Evolutionary conservation across 139 green algal species (phyloP), one percentile per base, ranked within the genome.

Genomic region (Nannochloris sp.): DNA sequence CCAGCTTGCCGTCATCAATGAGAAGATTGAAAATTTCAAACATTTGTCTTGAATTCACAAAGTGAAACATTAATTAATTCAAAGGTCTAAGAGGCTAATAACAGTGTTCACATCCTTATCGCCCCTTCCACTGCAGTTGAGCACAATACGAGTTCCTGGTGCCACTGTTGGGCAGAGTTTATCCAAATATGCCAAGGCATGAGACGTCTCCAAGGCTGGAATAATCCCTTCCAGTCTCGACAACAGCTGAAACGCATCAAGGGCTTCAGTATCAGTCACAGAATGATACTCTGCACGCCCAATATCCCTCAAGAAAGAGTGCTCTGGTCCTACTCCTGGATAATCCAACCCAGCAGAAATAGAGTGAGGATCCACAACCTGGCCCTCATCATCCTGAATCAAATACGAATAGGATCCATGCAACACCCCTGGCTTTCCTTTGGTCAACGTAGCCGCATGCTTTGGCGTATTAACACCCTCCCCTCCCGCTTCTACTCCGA

Each of bases 301-400:
- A 20, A 90, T 69, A 53, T 99, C 93, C 73, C 90, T 95, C n/a
- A 99, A 79, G 83, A 96, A 98, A 57, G 84, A 84, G 82, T 99
- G 93, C 86, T 99, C 90, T 4, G 92, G 93, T 33, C 92, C 92
- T 55, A 97, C 89, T 70, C 93, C 93, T 4, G 89, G 91, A 80
- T 98, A 98, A 82, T 98, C 91, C 67, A 98, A 94, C 80, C 92
- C 93, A 16, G 93, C 93, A 49, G 77, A 91, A 71, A 99, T 97
- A 61, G 84, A 95, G 86, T 98, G 93, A 6, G 93, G 93, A 82
- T 99, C 91, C 16, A 97, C 89, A 71, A 99, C 84, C 83, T 99
- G 93, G 14, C 93, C 93, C 49, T 97, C 93, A 20, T 80, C 72
- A 68, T 97, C 89, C 71, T 99, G 93, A 65, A 99, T 85, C 67